A percentile compares a stretch with the other conserved stretches of the same genome.
Evolutionary conservation across 108 stramenopile species (phyloP).

Genomic region (Stephanodiscus minutulus): DNA sequence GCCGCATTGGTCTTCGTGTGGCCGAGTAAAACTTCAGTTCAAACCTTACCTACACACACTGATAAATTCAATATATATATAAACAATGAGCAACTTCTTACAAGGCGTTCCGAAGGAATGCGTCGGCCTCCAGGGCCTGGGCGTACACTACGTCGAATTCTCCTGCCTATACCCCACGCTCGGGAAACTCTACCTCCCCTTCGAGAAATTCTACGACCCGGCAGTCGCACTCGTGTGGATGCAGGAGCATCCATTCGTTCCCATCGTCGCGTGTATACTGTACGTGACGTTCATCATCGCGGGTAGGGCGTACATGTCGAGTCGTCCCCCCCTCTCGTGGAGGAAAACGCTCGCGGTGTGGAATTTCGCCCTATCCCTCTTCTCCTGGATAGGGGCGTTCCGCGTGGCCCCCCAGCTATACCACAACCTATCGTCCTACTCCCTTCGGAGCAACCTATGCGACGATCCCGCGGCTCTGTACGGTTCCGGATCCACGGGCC

Average conservation of each 20-base stretch:
- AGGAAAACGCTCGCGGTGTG: slow-evolving; percentile 70
- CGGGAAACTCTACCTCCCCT: slow-evolving; percentile 43
- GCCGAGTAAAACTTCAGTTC: no score
- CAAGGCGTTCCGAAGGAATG: slow-evolving; percentile 44
- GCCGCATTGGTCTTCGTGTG: no score
- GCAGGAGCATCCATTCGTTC: slow-evolving; percentile 50
- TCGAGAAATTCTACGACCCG: slow-evolving; percentile 53
- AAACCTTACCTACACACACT: no score
- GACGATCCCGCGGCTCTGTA: slow-evolving; percentile 64
- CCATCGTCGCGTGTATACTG: slow-evolving; percentile 44
- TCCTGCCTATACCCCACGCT: slow-evolving; percentile 53
- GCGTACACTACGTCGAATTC: slow-evolving; percentile 55
- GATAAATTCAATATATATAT: no score
- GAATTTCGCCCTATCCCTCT: slow-evolving; percentile 88
- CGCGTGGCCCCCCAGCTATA: slow-evolving; percentile 89
- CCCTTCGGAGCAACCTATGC: slow-evolving; percentile 77
- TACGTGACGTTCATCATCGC: slow-evolving; percentile 50
- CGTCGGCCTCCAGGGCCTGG: slow-evolving; percentile 51
- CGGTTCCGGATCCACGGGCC: slow-evolving; percentile 83
- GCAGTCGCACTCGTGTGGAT: slow-evolving; percentile 39
- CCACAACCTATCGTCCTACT: slow-evolving; percentile 68
- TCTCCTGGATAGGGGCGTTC: slow-evolving; percentile 85
- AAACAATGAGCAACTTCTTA: slow-evolving; percentile 49
- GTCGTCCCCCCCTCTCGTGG: slow-evolving; percentile 69
- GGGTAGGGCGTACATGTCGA: slow-evolving; percentile 46